A percentile compares a stretch with the other conserved stretches of the same genome.
These are phyloP conservation scores for Russula abietina DNA, from an alignment of 768 basidiomycete genomes.

Conservation along the genomic window DNA sequence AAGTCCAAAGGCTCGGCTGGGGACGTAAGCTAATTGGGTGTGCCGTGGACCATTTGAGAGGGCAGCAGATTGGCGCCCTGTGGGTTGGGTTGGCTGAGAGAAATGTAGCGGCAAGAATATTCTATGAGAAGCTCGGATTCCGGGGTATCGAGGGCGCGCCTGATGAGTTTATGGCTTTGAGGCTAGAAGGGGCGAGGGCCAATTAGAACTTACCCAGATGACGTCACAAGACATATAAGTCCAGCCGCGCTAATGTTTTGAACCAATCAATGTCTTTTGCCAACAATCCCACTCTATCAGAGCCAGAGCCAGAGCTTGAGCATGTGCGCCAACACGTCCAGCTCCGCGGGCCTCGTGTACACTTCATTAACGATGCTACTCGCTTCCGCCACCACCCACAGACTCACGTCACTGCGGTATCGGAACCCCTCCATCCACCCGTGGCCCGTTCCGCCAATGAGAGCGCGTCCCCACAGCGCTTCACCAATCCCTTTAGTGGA, in stretches of 20 bases:
- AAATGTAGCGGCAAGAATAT: constrained; percentile 53
- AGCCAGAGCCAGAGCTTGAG: background rate
- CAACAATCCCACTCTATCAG: background rate
- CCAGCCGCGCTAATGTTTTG: background rate
- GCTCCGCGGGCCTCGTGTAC: constrained; percentile 10
- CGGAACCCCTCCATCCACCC: background rate
- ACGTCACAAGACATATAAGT: constrained; percentile 4
- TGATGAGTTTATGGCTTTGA: constrained; percentile 47
- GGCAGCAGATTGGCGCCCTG: constrained; percentile 41
- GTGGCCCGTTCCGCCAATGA: constrained; percentile 5
- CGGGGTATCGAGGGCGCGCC: constrained; percentile 46
- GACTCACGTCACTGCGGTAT: background rate
- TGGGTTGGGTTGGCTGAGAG: constrained; percentile 66
- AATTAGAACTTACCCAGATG: background rate
- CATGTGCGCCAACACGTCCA: background rate
- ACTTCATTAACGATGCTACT: background rate
- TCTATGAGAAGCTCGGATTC: constrained; percentile 63
- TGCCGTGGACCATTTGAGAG: constrained; percentile 50
- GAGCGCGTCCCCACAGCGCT: constrained; percentile 8
- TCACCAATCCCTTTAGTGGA: constrained; percentile 14
- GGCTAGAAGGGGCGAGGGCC: constrained; percentile 8
- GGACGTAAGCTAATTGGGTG: constrained; percentile 55
- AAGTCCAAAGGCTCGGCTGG: constrained; percentile 64
- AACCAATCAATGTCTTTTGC: background rate
- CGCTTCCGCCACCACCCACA: background rate